These are phyloP conservation scores for Ogataea glucozyma DNA, from an alignment of 805 yeast genomes.

Conservation along the genomic window DNA sequence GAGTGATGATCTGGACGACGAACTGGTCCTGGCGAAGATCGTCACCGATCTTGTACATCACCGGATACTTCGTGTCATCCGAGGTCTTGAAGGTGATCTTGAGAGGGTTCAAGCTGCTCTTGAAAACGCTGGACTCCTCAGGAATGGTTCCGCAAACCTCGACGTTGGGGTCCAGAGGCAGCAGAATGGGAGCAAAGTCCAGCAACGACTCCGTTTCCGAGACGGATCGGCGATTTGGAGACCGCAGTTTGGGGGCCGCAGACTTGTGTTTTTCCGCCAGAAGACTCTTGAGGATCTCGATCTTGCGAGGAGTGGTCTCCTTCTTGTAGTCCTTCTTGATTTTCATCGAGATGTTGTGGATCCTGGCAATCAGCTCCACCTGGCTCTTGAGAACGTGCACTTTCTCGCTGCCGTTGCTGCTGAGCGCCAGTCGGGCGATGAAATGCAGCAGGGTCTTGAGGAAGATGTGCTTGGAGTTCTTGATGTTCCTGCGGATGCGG, in stretches of 20 bases:
- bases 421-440: slow-evolving; percentile 25
- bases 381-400: slow-evolving; percentile 45
- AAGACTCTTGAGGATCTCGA: slow-evolving; percentile 63
- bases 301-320: slow-evolving; percentile 77
- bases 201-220: slow-evolving; percentile 34
- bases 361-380: slow-evolving; percentile 62
- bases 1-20: slow-evolving; percentile 86
- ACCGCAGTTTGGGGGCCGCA: slow-evolving; percentile 8
- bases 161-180: slow-evolving; percentile 84
- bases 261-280: slow-evolving; percentile 50
- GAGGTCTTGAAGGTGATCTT: slow-evolving; percentile 74
- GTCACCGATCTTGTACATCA: slow-evolving; percentile 95
- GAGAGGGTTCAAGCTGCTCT: slow-evolving; percentile 86
- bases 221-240: slow-evolving; percentile 14
- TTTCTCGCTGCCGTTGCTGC: slow-evolving; percentile 30
- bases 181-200: slow-evolving; percentile 52
- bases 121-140: slow-evolving; percentile 81
- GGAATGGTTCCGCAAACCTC: slow-evolving; percentile 75
- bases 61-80: slow-evolving; percentile 56
- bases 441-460: slow-evolving; percentile 33
- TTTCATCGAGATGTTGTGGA: slow-evolving; percentile 64
- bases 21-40: slow-evolving; percentile 95
- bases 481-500: slow-evolving; percentile 6
- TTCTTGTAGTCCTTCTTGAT: slow-evolving; percentile 57
- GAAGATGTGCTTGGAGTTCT: slow-evolving; percentile 23